These are phyloP conservation scores for Plantago major DNA, from an alignment of 257 asterid genomes.

Conservation along the genomic window DNA sequence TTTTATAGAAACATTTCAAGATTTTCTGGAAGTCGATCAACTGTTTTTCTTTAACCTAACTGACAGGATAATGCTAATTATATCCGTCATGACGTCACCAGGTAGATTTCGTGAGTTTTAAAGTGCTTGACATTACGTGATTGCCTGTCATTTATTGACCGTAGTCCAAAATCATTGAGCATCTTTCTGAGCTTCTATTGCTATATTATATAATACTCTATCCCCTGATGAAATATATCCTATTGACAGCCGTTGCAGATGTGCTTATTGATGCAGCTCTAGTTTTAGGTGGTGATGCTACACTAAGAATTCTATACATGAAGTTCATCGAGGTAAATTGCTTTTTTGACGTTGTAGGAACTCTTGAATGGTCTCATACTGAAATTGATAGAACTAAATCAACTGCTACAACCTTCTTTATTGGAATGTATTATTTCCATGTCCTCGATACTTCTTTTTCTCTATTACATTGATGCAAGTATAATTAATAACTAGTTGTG, in stretches of 20 bases:
- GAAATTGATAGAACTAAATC: conserved; percentile 10
- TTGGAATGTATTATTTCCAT: too few relatives aligned
- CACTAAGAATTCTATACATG: conserved; percentile 75
- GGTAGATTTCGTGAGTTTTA: too few relatives aligned
- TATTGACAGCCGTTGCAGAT: conserved; percentile 90
- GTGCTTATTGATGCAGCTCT: conserved; percentile 93
- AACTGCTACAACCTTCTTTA: conserved; percentile 4
- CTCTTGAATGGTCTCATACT: conserved; percentile 6
- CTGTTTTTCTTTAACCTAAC: not conserved
- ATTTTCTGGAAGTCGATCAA: not conserved
- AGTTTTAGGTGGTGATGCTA: conserved; percentile 89
- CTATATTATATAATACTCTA: conserved; percentile 14
- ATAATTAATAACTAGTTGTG: conserved; percentile 11
- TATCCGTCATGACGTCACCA: too few relatives aligned
- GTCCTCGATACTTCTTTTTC: too few relatives aligned
- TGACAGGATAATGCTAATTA: not conserved
- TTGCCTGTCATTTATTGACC: not conserved
- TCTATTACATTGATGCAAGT: not conserved
- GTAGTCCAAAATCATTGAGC: not conserved
- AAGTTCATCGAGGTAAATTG: conserved; percentile 83
- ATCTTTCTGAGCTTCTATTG: conserved; percentile 19
- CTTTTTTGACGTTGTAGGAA: conserved; percentile 20
- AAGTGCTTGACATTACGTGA: not conserved
- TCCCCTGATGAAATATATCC: conserved; percentile 28
- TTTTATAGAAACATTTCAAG: not conserved